These are phyloP conservation scores for Suillus weaverae DNA, from an alignment of 768 basidiomycete species.

Conservation along the genomic window DNA sequence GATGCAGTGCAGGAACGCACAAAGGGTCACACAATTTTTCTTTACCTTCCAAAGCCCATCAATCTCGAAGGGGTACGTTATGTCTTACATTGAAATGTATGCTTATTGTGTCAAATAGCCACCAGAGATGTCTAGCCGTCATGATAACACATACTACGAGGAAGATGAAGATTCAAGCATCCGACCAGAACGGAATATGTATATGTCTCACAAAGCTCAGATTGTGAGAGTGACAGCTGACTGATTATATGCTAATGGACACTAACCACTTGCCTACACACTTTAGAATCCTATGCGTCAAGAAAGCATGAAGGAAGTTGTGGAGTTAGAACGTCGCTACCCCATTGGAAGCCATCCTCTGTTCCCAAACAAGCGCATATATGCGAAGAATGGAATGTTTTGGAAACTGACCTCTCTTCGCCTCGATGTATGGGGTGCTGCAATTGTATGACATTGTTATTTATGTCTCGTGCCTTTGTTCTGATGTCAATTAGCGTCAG, in stretches of 20 bases:
- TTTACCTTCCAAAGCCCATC: slow-evolving; percentile 1
- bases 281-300: not conserved
- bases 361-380: slow-evolving; percentile 10
- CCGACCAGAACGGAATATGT: not conserved
- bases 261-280: not conserved
- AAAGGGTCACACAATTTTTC: slow-evolving; percentile 6
- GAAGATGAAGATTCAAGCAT: not conserved
- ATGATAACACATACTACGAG: too few relatives aligned
- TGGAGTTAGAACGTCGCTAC: not conserved
- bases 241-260: not conserved
- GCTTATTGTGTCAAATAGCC: not conserved
- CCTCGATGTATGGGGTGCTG: slow-evolving; percentile 6
- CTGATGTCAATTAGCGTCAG: not conserved
- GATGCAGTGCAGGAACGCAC: slow-evolving; percentile 3
- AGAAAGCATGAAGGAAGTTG: slow-evolving; percentile 1
- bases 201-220: not conserved
- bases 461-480: not conserved
- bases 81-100: not conserved
- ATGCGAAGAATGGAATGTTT: not conserved
- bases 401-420: slow-evolving; percentile 3
- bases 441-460: not conserved
- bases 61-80: not conserved
- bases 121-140: not conserved
- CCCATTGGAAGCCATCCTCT: not conserved
- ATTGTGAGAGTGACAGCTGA: not conserved